Evolutionary conservation across 208 protist species (phyloP), one percentile per base, ranked within the genome.

Genomic region (Wallacemonas sp.): DNA sequence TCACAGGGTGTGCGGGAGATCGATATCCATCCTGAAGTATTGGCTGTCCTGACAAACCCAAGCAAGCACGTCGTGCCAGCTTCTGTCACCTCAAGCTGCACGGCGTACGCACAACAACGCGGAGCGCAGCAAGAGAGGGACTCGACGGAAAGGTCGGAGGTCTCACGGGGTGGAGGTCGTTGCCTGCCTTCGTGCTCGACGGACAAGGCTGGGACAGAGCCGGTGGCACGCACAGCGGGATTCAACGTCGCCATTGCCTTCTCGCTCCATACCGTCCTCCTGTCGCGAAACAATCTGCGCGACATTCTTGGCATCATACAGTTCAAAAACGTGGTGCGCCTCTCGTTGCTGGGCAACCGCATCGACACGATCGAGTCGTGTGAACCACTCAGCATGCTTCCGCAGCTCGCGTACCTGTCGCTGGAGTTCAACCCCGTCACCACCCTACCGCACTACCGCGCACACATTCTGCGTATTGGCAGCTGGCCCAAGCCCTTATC

Each of bases 391-490:
- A 71, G 76, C 41, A 39, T 93, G 46, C 71, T 96, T 2, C 74
- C 79, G 0, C 65, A 80, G 33, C 76, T 96, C n/a, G 71, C 73
- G 44, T 91, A 83, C 57, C 79, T 96, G 42, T 89, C 83, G 0
- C 62, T 96, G 26, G 87, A 92, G 69, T 92, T 83, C 66, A 93
- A 93, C 61, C 91, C 91, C 6, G 91, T 96, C 13, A 63, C 79
- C 4, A 65, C 71, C 21, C 79, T 93, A 12, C 78, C 85, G 21
- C 82, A 94, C 64, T 96, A 93, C 68, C 83, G 83, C 33, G 78
- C 83, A 1, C 91, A 96, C 36, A 39, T 96, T 0, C 62, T 96
- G 34, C 87, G 83, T 39, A 90, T 96, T 29, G 87, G 77, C 60
- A 73, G 80, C 24, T 91, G 83, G 81, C 87, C 87, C 9, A 64